A percentile compares a stretch with the other conserved stretches of the same genome.
These are phyloP conservation scores for Solanum hybrid DNA, from an alignment of 305 asterid species.

Conservation along the genomic window DNA sequence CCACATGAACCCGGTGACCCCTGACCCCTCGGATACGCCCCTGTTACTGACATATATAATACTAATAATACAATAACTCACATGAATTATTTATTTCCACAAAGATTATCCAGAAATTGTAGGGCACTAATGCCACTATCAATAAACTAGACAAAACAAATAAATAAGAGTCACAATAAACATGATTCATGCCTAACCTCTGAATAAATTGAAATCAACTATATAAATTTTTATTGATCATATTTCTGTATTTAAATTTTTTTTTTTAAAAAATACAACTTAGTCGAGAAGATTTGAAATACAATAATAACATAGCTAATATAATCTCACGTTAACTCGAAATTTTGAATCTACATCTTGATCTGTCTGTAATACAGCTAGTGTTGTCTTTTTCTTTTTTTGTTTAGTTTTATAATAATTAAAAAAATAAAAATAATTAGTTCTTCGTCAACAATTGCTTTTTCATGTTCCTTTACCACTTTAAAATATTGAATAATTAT, in stretches of 20 bases:
- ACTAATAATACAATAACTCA: too few relatives aligned
- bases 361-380: background rate
- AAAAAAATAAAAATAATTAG: background rate
- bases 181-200: too few relatives aligned
- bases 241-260: background rate
- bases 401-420: background rate
- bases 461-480: background rate
- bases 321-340: rapidly evolving
- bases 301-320: background rate
- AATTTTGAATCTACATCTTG: background rate
- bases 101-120: too few relatives aligned
- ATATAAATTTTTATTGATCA: background rate
- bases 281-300: background rate
- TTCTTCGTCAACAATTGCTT: background rate
- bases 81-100: too few relatives aligned
- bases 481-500: background rate
- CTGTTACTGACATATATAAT: too few relatives aligned
- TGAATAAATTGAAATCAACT: background rate
- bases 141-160: too few relatives aligned
- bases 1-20: too few relatives aligned
- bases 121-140: too few relatives aligned
- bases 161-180: too few relatives aligned
- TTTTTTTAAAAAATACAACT: background rate
- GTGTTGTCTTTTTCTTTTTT: background rate
- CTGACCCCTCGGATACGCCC: too few relatives aligned